Percentiles rank a stretch among this genome's conserved stretches.
These are phyloP conservation scores for Paramecium pentaurelia DNA, from an alignment of 73 alveolate species.

Conservation along the genomic window DNA sequence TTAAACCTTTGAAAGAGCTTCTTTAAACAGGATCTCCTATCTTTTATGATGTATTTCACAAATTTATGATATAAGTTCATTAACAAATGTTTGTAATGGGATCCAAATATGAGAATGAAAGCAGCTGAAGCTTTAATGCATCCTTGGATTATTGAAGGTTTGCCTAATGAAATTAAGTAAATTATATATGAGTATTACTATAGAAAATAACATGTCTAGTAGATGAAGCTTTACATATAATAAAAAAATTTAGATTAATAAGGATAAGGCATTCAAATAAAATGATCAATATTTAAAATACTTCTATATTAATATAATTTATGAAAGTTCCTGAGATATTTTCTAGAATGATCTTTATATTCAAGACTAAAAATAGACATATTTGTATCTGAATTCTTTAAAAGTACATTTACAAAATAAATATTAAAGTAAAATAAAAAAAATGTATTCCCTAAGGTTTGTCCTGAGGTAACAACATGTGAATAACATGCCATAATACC, in stretches of 20 bases:
- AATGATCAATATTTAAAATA: background rate
- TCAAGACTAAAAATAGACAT: background rate
- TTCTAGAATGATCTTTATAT: background rate
- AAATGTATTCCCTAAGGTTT: slow-evolving; percentile 19
- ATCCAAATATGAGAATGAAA: slow-evolving; percentile 75
- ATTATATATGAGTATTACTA: background rate
- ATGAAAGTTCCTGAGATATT: background rate
- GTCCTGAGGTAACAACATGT: slow-evolving; percentile 38
- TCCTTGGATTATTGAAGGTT: slow-evolving; percentile 84
- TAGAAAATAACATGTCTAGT: slow-evolving; percentile 16
- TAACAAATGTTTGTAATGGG: slow-evolving; percentile 78
- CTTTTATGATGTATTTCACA: slow-evolving; percentile 11
- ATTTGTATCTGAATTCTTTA: background rate
- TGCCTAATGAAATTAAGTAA: slow-evolving; percentile 50
- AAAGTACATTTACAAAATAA: background rate
- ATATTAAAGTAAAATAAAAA: background rate
- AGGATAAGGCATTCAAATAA: background rate
- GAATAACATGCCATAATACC: slow-evolving; percentile 36
- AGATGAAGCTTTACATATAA: background rate
- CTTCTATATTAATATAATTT: background rate
- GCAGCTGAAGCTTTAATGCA: slow-evolving; percentile 81
- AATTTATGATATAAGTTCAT: slow-evolving; percentile 51
- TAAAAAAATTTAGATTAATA: background rate
- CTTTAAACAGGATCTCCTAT: background rate
- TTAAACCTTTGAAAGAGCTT: background rate